Evolutionary conservation across 139 green algal species (phyloP), one percentile per base, ranked within the genome.

Genomic region (Dunaliella sp.): DNA sequence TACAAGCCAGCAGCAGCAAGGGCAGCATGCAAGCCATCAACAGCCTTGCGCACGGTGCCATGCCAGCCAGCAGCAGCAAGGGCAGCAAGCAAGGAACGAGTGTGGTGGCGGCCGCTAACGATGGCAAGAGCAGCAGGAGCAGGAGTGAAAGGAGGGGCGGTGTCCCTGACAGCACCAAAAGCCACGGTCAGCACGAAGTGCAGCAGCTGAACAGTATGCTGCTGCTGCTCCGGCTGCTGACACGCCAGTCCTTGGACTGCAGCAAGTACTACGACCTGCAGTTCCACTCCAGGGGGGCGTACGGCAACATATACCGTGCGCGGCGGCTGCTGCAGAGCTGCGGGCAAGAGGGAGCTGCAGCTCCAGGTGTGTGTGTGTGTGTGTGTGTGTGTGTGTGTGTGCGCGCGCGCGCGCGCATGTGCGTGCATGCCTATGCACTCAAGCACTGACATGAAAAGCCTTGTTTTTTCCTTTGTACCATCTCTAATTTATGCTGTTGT

Each of bases 211-310:
- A 75, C 16, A 77, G 59, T 58, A 80, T 84, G 3, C 36, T 87
- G 72, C 88, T 91, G 1, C 86, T 95, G 76, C 85, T 96, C 82
- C 92, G 90, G 38, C 82, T 95, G 22, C 85, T 95, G 1, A 91
- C 84, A 85, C 72, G 86, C 3, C 72, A 38, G 1, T 85, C 93
- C 48, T 95, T 96, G 82, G 88, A 89, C 37, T 35, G 81, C 12
- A 59, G 74, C 2, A 90, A 88, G 36, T 95, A 95, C 83, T 22
- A 16, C 31, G 82, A 88, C 37, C 32, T 88, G 37, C 28, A 91
- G 86, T 89, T 93, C 80, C 86, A 92, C 36, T 90, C 90, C 0
- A 85, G 88, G 1, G 93, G 93, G 30, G 91, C 93, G 0, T 94
- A 89, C 77, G 88, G 90, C 26, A 81, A 82, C 83, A 90, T 97